phyloP scores from a whole-genome alignment of 225 moss, liverwort and hornwort genomes.

The Pseudisothecium myosuroides region DNA sequence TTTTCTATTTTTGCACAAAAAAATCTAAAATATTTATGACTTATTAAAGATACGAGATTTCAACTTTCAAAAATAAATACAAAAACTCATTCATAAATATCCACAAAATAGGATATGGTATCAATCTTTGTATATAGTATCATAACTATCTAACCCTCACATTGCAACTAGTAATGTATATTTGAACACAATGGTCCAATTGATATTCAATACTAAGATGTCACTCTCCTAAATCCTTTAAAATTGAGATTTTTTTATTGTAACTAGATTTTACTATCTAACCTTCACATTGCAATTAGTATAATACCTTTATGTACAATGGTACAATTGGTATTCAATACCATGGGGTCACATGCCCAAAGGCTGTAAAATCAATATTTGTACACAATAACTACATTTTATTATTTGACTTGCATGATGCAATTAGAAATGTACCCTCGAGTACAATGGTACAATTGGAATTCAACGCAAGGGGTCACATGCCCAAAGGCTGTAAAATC shows the following conservation, averaged over 20 bases:
- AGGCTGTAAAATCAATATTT: background rate
- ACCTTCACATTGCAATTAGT: background rate
- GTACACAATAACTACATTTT: accelerated
- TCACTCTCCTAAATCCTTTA: background rate
- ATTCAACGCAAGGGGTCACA: accelerated
- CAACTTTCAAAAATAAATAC: too few relatives aligned
- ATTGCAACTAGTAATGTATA: background rate
- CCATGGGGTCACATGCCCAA: accelerated
- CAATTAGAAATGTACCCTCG: background rate
- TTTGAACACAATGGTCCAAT: background rate
- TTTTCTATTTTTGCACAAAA: background rate
- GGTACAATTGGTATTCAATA: background rate
- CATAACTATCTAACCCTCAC: accelerated
- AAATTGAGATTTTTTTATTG: accelerated
- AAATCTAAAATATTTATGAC: background rate
- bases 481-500: background rate
- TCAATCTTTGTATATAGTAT: too few relatives aligned
- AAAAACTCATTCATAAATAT: background rate
- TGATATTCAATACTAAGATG: background rate
- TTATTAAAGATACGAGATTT: background rate
- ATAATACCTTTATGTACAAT: background rate
- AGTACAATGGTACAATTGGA: background rate
- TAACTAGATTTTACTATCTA: accelerated
- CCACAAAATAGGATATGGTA: background rate
- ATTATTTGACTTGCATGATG: accelerated